Evolutionary conservation across 2,329 filamentous ascomycete species (phyloP).

Genomic region (Fusarium torulosum): DNA sequence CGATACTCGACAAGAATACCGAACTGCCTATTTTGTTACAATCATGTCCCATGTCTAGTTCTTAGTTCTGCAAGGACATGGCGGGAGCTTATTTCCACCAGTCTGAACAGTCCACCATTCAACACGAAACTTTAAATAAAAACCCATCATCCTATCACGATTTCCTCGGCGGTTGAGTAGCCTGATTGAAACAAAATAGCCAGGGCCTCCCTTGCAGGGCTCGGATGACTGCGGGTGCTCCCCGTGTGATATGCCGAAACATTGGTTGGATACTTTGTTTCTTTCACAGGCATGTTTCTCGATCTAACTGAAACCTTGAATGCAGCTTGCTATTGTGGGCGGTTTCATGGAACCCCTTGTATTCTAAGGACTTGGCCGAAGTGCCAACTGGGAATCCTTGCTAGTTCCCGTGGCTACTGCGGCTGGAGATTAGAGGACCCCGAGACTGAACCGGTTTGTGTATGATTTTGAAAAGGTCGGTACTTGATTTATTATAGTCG

Average conservation of each 20-base stretch:
- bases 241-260: constrained; percentile 8
- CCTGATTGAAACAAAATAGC: constrained; percentile 18
- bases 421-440: constrained; percentile 20
- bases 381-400: constrained; percentile 10
- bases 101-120: constrained; percentile 10
- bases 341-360: constrained; percentile 19
- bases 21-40: constrained; percentile 22
- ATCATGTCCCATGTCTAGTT: constrained; percentile 1
- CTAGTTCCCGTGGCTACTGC: constrained; percentile 27
- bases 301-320: constrained; percentile 1
- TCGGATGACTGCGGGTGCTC: not conserved
- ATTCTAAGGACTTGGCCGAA: constrained; percentile 1
- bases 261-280: constrained; percentile 11
- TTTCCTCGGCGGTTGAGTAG: not conserved
- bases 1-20: constrained; percentile 10
- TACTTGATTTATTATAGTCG: not conserved
- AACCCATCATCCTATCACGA: constrained; percentile 1
- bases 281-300: not conserved
- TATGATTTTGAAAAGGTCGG: not conserved
- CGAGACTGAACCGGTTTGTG: not conserved
- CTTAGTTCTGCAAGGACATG: not conserved
- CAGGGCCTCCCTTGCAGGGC: not conserved
- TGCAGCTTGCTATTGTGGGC: not conserved
- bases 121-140: constrained; percentile 20
- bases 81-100: constrained; percentile 25